Evolutionary conservation across 306 rosid genomes (phyloP), one percentile per base, ranked within the genome.

Genomic region (Sindora glabra): DNA sequence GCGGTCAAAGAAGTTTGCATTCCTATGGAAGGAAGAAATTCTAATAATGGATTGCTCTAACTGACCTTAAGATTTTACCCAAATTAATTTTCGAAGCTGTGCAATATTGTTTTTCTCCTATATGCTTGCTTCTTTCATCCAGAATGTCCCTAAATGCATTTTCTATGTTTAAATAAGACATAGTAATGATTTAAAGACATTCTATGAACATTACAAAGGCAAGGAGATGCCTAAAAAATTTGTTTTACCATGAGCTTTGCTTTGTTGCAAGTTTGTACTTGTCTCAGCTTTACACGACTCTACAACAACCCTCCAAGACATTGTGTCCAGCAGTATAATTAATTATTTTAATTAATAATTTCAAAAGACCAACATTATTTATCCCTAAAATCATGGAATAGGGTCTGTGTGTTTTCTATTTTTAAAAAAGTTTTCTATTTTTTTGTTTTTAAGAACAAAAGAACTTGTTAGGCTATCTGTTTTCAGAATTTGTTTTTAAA

Each of bases 21-120:
- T 15, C 24, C 17, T 44, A 68, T 37, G 58, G 66, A 34, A 18
- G 52, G 62, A 48, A 46, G 44, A 59, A 64, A 23, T 61, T 56
- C 29, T 38, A 26, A 61, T 22, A 52, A 49, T 36, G 42, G 49
- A 30, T 41, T 13, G 38, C 25, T 52, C 30, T 64, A 48, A 54
- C 42, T 67, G 25, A 25, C 61, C 44, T 50, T 15, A 29, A 23
- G 0, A 10, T 51, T 25, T 38, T 21, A 66, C 48, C 62, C n/a
- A n/a, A n/a, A n/a, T n/a, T n/a, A n/a, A 24, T 29, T 49, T 46
- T 45, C 37, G 21, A 26, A 17, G 18, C 29, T 26, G 59, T n/a
- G 26, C 27, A 11, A n/a, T 25, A 22, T 22, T 48, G 16, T 11
- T 23, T 56, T 58, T 42, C 51, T 51, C 67, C 51, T 45, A 56